A percentile compares a stretch with the other conserved stretches of the same genome.
These are phyloP conservation scores for Sherardia arvensis DNA, from an alignment of 257 asterid species.

Conservation along the genomic window DNA sequence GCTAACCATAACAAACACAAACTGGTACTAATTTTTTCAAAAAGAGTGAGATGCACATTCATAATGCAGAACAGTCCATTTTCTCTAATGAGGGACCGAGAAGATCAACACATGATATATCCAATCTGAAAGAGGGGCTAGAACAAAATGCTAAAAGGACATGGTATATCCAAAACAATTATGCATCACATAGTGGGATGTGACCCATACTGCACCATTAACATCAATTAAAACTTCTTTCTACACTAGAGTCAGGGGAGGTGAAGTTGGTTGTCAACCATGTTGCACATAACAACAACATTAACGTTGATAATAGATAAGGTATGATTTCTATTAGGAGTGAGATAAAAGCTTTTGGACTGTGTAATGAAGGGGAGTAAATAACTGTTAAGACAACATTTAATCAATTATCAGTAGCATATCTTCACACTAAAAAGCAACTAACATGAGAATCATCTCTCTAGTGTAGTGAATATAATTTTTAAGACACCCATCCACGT, in stretches of 20 bases:
- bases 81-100: not conserved
- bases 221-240: not conserved
- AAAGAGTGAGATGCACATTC: not conserved
- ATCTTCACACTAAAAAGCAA: not conserved
- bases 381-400: not conserved
- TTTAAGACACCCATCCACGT: not conserved
- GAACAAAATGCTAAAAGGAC: not conserved
- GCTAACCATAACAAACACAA: not conserved
- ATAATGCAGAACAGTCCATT: not conserved
- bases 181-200: not conserved
- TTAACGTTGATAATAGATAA: not conserved
- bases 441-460: slow-evolving; percentile 1
- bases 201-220: not conserved
- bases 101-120: not conserved
- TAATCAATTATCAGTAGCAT: not conserved
- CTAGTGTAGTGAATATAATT: not conserved
- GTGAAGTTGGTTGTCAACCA: not conserved
- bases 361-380: not conserved
- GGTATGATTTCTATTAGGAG: not conserved
- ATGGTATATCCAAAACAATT: not conserved
- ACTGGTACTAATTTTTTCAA: not conserved
- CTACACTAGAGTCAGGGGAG: not conserved
- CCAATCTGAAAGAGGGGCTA: not conserved
- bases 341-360: not conserved
- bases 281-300: not conserved